phyloP scores from a whole-genome alignment of 148 eudicot genomes.

The Pouteria glomerata region DNA sequence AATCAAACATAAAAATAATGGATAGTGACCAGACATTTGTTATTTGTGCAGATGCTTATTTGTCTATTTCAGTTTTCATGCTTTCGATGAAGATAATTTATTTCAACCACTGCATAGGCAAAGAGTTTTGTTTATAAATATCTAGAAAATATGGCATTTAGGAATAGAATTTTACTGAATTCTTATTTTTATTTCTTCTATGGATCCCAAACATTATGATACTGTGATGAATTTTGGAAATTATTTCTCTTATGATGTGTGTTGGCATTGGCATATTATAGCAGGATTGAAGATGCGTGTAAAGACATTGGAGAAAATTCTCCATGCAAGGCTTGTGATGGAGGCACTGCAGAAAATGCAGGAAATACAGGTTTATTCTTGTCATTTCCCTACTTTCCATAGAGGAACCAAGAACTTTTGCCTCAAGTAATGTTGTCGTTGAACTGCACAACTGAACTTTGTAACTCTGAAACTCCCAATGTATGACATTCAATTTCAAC shows the following conservation, averaged over 20 bases:
- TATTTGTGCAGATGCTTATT: background rate
- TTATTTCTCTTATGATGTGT: background rate
- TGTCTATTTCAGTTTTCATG: background rate
- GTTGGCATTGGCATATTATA: conserved; percentile 8
- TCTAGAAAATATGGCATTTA: background rate
- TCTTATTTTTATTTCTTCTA: background rate
- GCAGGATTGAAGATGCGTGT: conserved; percentile 15
- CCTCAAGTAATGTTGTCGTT: background rate
- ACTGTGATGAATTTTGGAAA: background rate
- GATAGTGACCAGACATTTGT: background rate
- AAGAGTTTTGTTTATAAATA: background rate
- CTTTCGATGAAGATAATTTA: background rate
- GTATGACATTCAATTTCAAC: background rate
- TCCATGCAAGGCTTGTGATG: conserved; percentile 13
- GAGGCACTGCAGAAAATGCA: conserved; percentile 7
- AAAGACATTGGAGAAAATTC: conserved; percentile 9
- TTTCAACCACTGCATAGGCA: background rate
- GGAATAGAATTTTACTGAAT: background rate
- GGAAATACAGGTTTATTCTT: conserved; percentile 18
- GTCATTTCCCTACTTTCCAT: background rate
- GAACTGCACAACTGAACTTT: background rate
- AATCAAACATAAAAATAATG: background rate
- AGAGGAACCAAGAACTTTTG: background rate
- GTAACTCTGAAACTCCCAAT: background rate
- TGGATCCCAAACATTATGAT: background rate